Percentiles rank a stretch among this genome's conserved stretches.
Conservation (phyloP, 768 basidiomycete genomes). For the Mycena leptocephala region DNA sequence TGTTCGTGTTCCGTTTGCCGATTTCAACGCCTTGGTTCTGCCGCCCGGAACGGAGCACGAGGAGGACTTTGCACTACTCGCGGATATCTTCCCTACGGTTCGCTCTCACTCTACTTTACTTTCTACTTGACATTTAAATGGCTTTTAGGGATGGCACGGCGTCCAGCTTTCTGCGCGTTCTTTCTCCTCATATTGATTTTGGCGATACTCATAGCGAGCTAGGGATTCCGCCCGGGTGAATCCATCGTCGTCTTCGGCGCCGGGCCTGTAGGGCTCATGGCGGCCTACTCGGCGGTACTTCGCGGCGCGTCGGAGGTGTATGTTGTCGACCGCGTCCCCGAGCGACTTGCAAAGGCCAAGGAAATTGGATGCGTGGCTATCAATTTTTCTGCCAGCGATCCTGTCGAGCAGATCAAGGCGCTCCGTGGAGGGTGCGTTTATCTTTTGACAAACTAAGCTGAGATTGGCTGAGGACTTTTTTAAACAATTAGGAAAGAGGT, state of each 20-base stretch:
- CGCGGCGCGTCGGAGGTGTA: slow-evolving; percentile 70
- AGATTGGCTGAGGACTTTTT: neutral
- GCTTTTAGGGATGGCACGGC: slow-evolving; percentile 66
- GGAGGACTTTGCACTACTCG: slow-evolving; percentile 69
- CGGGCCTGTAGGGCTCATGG: slow-evolving; percentile 72
- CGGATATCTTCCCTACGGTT: slow-evolving; percentile 72
- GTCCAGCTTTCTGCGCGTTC: slow-evolving; percentile 61
- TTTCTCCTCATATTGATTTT: neutral
- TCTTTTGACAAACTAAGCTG: neutral
- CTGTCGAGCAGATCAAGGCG: slow-evolving; percentile 64
- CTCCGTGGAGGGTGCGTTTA: slow-evolving; percentile 59
- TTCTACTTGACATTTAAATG: neutral
- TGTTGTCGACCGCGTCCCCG: slow-evolving; percentile 71
- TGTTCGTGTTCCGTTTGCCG: slow-evolving; percentile 70
- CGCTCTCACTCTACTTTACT: slow-evolving; percentile 23
- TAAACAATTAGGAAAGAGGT: slow-evolving; percentile 56
- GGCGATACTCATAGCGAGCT: slow-evolving; percentile 52
- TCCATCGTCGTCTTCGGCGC: slow-evolving; percentile 70
- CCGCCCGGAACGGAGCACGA: slow-evolving; percentile 70
- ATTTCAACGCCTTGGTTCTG: slow-evolving; percentile 69
- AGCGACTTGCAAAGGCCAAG: slow-evolving; percentile 67
- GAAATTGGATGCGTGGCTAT: slow-evolving; percentile 68
- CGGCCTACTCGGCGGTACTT: slow-evolving; percentile 68
- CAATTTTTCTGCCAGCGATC: slow-evolving; percentile 64
- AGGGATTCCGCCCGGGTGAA: slow-evolving; percentile 68